phyloP scores from a whole-genome alignment of 768 basidiomycete species.

The Antrodiella citrinella region DNA sequence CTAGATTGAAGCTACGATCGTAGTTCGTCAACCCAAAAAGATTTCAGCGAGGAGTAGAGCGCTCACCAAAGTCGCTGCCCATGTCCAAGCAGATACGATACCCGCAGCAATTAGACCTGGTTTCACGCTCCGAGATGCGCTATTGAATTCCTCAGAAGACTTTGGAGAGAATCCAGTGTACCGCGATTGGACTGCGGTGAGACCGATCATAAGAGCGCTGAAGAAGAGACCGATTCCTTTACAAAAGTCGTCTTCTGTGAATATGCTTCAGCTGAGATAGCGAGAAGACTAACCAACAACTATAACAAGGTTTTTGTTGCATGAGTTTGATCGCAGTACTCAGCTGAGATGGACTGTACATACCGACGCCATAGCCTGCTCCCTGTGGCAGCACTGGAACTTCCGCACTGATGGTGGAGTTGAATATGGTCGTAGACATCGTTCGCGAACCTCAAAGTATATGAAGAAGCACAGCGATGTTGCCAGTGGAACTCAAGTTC shows the following conservation, averaged over 20 bases:
- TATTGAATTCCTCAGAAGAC: slow-evolving; percentile 78
- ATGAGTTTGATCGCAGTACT: not conserved
- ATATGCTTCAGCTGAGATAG: too few species aligned
- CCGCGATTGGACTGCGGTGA: slow-evolving; percentile 76
- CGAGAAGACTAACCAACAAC: too few species aligned
- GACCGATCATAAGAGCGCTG: slow-evolving; percentile 66
- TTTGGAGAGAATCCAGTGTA: slow-evolving; percentile 78
- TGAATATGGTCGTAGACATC: not conserved
- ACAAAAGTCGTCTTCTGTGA: slow-evolving; percentile 1
- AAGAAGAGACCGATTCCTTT: slow-evolving; percentile 85
- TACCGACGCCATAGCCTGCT: slow-evolving; percentile 80
- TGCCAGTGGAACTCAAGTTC: too few species aligned
- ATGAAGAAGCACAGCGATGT: too few species aligned
- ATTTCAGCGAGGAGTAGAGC: not conserved
- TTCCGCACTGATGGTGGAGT: not conserved
- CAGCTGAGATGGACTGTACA: slow-evolving; percentile 1
- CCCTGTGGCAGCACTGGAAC: slow-evolving; percentile 59
- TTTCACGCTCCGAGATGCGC: slow-evolving; percentile 76
- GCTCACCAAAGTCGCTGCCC: slow-evolving; percentile 65
- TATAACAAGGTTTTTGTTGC: too few species aligned
- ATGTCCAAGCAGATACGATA: slow-evolving; percentile 93
- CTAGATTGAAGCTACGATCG: slow-evolving; percentile 61
- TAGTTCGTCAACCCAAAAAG: slow-evolving; percentile 1
- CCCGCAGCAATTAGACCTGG: slow-evolving; percentile 90
- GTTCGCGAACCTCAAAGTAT: too few species aligned